These are phyloP conservation scores for Suhomyces kunorum DNA, from an alignment of 1,139 yeast species.

Conservation along the genomic window DNA sequence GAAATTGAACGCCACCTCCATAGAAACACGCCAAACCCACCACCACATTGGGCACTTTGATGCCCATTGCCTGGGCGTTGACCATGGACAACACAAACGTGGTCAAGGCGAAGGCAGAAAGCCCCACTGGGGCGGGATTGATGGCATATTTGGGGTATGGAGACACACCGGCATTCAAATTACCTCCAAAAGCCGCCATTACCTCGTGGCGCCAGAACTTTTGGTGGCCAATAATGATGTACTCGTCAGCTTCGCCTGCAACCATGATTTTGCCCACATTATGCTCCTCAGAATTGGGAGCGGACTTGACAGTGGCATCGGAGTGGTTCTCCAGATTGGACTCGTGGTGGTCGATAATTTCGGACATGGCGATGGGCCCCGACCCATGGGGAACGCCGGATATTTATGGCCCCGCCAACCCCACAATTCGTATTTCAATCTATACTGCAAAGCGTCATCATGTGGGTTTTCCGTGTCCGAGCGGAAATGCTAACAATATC, in stretches of 20 bases:
- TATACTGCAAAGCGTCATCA: no score
- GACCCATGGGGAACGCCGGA: background rate
- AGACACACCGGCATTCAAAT: constrained; percentile 40
- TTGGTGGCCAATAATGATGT: constrained; percentile 70
- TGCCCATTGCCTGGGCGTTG: constrained; percentile 55
- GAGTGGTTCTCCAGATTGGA: constrained; percentile 7
- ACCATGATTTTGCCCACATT: constrained; percentile 2
- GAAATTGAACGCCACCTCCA: constrained; percentile 65
- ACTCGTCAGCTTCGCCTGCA: constrained; percentile 46
- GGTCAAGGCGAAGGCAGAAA: constrained; percentile 53
- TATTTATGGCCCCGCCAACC: constrained; percentile 1
- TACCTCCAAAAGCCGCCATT: constrained; percentile 45
- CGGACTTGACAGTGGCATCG: constrained; percentile 6
- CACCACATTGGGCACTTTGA: constrained; percentile 47
- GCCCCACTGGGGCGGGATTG: constrained; percentile 65
- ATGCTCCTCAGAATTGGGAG: constrained; percentile 2
- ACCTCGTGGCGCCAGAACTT: constrained; percentile 52
- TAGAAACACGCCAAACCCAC: constrained; percentile 54
- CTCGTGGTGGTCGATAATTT: background rate
- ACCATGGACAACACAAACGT: constrained; percentile 52
- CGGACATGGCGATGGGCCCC: background rate
- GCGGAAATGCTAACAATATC: background rate
- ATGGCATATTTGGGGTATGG: constrained; percentile 39
- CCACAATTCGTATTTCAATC: background rate
- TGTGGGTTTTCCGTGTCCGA: no score